A percentile compares a stretch with the other conserved stretches of the same genome.
Conservation (phyloP, 177 flowering plant species). For the Tripterygium wilfordii region DNA sequence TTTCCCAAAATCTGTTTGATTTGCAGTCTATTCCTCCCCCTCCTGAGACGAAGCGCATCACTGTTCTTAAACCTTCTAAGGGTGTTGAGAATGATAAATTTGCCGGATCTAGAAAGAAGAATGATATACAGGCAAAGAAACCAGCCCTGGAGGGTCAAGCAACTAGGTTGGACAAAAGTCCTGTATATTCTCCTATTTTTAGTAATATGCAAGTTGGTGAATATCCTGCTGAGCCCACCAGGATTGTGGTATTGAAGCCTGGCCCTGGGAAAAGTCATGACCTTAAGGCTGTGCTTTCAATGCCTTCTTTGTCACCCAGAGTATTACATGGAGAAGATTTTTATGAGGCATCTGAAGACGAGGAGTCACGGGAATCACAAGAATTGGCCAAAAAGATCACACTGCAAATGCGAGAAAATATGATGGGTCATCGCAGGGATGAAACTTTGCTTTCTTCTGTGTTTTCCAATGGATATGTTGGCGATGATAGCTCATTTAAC, state of each 20-base stretch:
- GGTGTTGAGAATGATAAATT: constrained; percentile 29
- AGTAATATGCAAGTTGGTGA: constrained; percentile 28
- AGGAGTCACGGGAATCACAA: constrained; percentile 47
- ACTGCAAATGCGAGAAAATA: constrained; percentile 47
- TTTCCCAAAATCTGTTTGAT: constrained; percentile 48
- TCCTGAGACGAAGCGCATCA: constrained; percentile 74
- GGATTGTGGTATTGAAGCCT: constrained; percentile 90
- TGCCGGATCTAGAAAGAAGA: constrained; percentile 27
- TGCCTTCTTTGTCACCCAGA: constrained; percentile 40
- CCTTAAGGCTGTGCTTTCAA: constrained; percentile 38
- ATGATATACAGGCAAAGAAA: constrained; percentile 36
- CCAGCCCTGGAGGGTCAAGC: constrained; percentile 24
- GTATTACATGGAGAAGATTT: constrained; percentile 22
- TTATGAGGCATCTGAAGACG: constrained; percentile 39
- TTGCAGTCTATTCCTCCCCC: constrained; percentile 45
- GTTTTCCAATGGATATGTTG: constrained; percentile 74
- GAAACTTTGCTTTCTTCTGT: constrained; percentile 66
- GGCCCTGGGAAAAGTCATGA: constrained; percentile 56
- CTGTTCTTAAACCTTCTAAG: constrained; percentile 85
- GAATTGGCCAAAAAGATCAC: constrained; percentile 65
- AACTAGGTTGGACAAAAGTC: constrained; percentile 33
- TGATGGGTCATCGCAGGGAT: constrained; percentile 47
- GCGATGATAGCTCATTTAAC: constrained; percentile 77
- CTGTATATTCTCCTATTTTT: constrained; percentile 22
- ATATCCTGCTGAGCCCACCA: constrained; percentile 55